These are phyloP conservation scores for Amanita exitialis DNA, from an alignment of 768 basidiomycete genomes.

Conservation along the genomic window DNA sequence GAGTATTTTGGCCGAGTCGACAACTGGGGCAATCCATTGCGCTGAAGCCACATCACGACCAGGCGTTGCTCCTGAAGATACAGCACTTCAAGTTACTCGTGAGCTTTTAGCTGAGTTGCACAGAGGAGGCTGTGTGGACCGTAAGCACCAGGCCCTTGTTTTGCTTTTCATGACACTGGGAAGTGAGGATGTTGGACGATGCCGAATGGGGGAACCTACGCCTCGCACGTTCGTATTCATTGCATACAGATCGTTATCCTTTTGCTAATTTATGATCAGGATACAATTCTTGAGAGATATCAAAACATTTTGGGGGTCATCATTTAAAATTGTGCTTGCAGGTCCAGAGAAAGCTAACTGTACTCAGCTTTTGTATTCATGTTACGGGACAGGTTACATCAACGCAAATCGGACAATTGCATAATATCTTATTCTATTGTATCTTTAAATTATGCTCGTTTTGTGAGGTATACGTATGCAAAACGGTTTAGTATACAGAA, in stretches of 20 bases:
- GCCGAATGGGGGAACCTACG: conserved; percentile 78
- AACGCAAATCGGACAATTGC: conserved; percentile 79
- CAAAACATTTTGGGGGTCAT: conserved; percentile 74
- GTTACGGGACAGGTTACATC: conserved; percentile 86
- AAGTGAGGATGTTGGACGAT: conserved; percentile 91
- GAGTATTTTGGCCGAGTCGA: conserved; percentile 84
- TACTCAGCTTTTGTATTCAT: conserved; percentile 70
- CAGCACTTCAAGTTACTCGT: conserved; percentile 75
- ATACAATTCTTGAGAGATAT: conserved; percentile 87
- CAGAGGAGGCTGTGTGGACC: conserved; percentile 84
- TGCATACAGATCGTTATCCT: neutral
- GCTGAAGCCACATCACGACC: conserved; percentile 80
- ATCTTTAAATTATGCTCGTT: conserved; percentile 1
- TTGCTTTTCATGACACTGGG: conserved; percentile 92
- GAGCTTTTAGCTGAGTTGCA: conserved; percentile 71
- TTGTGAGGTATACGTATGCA: neutral
- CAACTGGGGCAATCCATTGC: conserved; percentile 81
- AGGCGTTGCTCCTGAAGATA: conserved; percentile 85
- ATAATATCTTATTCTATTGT: conserved; percentile 20
- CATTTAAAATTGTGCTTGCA: conserved; percentile 79
- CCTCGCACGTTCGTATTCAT: conserved; percentile 56
- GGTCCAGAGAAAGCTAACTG: conserved; percentile 41
- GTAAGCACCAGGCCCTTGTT: conserved; percentile 79
- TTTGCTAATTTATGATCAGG: conserved; percentile 29
- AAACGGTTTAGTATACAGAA: neutral